Base-by-base conservation (phyloP, 2,329 filamentous ascomycete species). In the Colletotrichum scovillei region DNA sequence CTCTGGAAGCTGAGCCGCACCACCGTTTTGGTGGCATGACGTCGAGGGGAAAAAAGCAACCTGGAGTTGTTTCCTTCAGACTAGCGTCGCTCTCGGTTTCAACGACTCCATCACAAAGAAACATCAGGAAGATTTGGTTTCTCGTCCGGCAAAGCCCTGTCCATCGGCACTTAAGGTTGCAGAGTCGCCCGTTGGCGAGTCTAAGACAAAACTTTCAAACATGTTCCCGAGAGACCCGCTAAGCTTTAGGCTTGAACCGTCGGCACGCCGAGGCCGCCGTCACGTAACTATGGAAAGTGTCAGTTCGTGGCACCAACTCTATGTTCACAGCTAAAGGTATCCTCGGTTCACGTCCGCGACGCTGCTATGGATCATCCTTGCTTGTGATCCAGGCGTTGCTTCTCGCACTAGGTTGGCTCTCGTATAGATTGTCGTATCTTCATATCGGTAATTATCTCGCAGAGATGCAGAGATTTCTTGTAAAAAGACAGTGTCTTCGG, bases 81-180 rank as follows among this genome's bases (percentile, higher is more conserved):
- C 6, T 49, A 49, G 16, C 35, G 59, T 63, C 49, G 49, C 19
- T 26, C 30, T 30, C 35, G 49, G n/a, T 26, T 19, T 32, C 46
- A 19, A 53, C 24, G 46, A 9, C 9, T 63, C 14, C 24, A 1
- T 55, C 7, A 55, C 24, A 22, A 24, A 24, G 52, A 22, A 24
- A 30, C 2, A 49, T 32, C 9, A 16, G 11, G 24, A 14, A 19
- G 16, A 16, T 30, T 30, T 24, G 22, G n/a, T 14, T 64, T 55
- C 66, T 64, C 59, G 67, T 64, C 56, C 63, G 67, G 67, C 67
- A 69, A 64, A 59, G 59, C 16, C 35, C 49, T 30, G 11, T 26
- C 3, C 8, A 0, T 26, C 49, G n/a, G n/a, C 59, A 14, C 26
- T n/a, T 32, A 32, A n/a, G 28, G 49, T 53, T 16, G 12, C 28